Conservation (phyloP, 1,139 yeast species). For the Saccharomycopsis hybrid region DNA sequence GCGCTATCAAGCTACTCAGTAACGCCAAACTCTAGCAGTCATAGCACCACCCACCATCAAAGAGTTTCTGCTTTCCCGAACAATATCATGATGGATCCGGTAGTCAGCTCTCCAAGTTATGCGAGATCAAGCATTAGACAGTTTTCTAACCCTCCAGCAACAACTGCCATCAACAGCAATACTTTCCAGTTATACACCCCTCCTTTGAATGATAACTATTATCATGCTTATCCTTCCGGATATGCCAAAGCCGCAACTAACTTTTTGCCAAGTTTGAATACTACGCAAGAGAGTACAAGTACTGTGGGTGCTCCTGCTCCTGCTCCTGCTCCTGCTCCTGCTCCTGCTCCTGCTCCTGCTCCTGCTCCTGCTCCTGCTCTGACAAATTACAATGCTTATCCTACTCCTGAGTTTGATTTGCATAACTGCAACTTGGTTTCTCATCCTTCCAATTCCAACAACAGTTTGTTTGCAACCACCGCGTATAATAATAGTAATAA, state of each 20-base stretch:
- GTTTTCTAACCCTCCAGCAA: background rate
- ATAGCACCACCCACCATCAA: background rate
- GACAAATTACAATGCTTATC: background rate
- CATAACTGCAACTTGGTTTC: background rate
- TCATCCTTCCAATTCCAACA: too few species aligned
- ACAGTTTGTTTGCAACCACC: too few species aligned
- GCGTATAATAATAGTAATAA: too few species aligned
- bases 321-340: too few species aligned
- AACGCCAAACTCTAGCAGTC: background rate
- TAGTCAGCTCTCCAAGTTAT: background rate
- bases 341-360: too few species aligned
- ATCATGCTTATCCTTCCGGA: background rate
- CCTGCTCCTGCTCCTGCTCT: too few species aligned
- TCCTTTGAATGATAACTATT: background rate
- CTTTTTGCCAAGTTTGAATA: background rate
- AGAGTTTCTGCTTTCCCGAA: background rate
- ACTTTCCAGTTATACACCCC: background rate
- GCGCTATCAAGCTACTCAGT: background rate
- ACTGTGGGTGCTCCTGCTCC: too few species aligned
- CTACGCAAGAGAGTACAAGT: too few species aligned
- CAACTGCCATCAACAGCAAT: too few species aligned
- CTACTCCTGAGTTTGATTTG: slow-evolving; percentile 1
- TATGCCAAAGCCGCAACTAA: background rate
- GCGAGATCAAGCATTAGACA: background rate
- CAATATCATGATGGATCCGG: background rate